Base-by-base conservation (phyloP, 768 basidiomycete genomes). In the Scleroderma bovista region DNA sequence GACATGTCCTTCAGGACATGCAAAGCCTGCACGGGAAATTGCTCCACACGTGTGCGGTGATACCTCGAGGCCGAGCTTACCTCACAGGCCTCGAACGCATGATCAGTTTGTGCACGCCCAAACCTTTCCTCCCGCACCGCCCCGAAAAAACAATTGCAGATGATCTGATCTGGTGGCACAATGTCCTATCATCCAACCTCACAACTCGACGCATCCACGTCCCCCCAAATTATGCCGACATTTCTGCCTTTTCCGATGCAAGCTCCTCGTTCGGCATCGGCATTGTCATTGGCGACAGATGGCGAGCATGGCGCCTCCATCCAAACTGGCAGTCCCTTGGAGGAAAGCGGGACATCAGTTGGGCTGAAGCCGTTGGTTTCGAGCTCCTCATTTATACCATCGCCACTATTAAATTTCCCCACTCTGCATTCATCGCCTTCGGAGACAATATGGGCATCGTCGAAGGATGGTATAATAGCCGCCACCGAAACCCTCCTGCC, bases 91-190 rank as follows among this genome's bases (percentile, higher is more conserved):
- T 38, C 6, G 37, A 38, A 17, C 6, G 11, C 10, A 38, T 38
- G 37, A 11, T 38, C 11, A 75, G 52, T 2, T 13, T 15, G 65
- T 74, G 57, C 49, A 19, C 47, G 44, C 23, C 66, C 26, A 29
- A 53, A 58, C 72, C 70, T 34, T 66, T 69, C 61, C 36, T 56
- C 42, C 70, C 60, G 19, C 60, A 51, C 15, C 44, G 47, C 8
- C 42, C 63, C 10, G 19, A 20, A 2, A 16, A 43, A 8, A 6
- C 31, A 9, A 54, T 55, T 17, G 13, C 33, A 0, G 46, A 24
- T 0, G 68, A 75, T 31, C 56, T 75, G 1, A 1, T 22, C 0
- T 76, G 74, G 74, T 75, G 73, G 72, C 5, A 6, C n/a, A n/a
- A n/a, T n/a, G n/a, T n/a, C n/a, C n/a, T n/a, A n/a, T n/a, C n/a